Evolutionary conservation across 805 yeast genomes (phyloP).

Genomic region (Saturnispora mendoncae): DNA sequence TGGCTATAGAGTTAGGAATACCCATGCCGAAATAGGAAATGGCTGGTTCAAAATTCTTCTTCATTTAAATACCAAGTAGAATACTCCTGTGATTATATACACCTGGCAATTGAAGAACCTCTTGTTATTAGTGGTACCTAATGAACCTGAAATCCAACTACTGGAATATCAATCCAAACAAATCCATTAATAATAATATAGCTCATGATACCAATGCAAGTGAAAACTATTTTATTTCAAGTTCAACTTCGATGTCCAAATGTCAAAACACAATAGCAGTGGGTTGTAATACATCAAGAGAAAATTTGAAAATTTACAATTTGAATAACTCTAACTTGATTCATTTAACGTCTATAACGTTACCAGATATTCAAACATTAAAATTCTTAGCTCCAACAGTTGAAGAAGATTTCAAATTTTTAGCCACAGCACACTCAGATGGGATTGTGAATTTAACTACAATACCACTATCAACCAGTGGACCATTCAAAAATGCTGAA

Average conservation of each 20-base stretch:
- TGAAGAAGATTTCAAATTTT: conserved; percentile 26
- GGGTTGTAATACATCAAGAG: conserved; percentile 36
- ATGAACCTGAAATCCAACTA: conserved; percentile 20
- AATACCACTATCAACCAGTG: conserved; percentile 40
- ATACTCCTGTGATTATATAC: not conserved
- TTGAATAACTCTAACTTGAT: conserved; percentile 34
- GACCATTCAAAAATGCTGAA: conserved; percentile 48
- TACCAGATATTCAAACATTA: conserved; percentile 46
- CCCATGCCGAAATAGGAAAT: conserved; percentile 8
- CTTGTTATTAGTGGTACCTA: not conserved
- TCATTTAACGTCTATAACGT: conserved; percentile 49
- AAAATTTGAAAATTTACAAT: conserved; percentile 46
- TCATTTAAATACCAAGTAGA: not conserved
- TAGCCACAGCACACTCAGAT: conserved; percentile 67
- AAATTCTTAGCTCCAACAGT: conserved; percentile 35
- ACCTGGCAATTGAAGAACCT: not conserved
- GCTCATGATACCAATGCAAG: not conserved
- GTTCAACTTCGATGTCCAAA: conserved; percentile 35
- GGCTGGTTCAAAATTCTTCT: not conserved
- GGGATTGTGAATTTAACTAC: conserved; percentile 69
- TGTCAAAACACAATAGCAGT: conserved; percentile 37
- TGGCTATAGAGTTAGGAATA: no score
- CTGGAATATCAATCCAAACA: conserved; percentile 23
- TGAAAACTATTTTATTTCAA: conserved; percentile 13
- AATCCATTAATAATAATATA: not conserved